Conservation (phyloP, 1,139 yeast genomes). For the Geotrichum phurueaensis region DNA sequence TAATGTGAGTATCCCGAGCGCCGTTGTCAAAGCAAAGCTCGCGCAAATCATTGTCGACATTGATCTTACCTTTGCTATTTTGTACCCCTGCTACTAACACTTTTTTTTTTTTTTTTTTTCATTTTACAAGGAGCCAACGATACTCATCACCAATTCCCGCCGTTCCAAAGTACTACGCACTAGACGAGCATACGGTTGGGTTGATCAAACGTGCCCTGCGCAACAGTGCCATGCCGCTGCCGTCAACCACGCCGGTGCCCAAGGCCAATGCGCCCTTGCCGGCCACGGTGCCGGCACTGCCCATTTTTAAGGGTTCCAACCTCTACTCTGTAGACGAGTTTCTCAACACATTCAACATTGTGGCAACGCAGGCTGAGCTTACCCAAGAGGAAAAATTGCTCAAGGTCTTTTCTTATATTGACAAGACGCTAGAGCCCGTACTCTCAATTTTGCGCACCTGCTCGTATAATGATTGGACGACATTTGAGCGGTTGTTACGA, state of each 20-base stretch:
- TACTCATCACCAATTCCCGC: background rate
- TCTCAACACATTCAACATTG: conserved; percentile 4
- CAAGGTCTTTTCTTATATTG: conserved; percentile 9
- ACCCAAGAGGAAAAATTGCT: conserved; percentile 13
- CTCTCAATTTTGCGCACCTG: conserved; percentile 14
- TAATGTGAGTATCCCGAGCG: background rate
- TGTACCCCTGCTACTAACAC: background rate
- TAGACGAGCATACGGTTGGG: conserved; percentile 13
- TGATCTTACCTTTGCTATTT: background rate
- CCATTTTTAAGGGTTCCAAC: conserved; percentile 9
- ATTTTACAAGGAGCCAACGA: background rate
- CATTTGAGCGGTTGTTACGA: conserved; percentile 12
- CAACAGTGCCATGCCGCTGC: conserved; percentile 10
- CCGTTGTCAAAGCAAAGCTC: background rate
- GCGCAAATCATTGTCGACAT: background rate
- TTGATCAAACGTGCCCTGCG: conserved; percentile 12
- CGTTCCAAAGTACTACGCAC: conserved; percentile 14
- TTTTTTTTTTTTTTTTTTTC: background rate
- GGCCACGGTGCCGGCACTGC: background rate
- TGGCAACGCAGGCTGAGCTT: conserved; percentile 5
- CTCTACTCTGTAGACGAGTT: conserved; percentile 11
- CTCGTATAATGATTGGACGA: conserved; percentile 13
- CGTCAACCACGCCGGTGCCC: background rate
- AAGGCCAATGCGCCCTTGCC: background rate
- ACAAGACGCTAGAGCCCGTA: conserved; percentile 6